Base-by-base conservation (phyloP, 2,329 filamentous ascomycete genomes). In the Zarea fungicola region DNA sequence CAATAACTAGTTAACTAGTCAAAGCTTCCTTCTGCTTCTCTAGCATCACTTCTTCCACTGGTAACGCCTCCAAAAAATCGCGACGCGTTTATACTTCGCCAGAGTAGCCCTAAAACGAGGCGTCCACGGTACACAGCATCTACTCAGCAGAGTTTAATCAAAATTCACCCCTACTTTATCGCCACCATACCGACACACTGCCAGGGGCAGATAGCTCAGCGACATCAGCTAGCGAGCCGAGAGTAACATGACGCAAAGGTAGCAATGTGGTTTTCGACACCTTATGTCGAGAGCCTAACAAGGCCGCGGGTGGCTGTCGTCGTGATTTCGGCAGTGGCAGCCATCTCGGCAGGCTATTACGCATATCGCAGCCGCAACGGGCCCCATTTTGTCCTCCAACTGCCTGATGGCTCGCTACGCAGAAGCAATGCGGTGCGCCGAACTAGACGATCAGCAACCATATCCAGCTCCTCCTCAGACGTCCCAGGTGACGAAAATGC, bases 391-490 rank as follows among this genome's bases (percentile, higher is more conserved):
- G 51, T 53, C 55, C 55, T 41, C 56, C 53, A 60, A 28, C 49
- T 48, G 29, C 35, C 42, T 49, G 56, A 35, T n/a, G 55, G 61
- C 26, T 62, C 65, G 13, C 67, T 88, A 25, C 84, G 80, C 56
- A 73, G 85, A 53, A 84, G 83, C 60, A 87, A 87, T 64, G 84
- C 85, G 10, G 62, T 87, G 31, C 81, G 83, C 53, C 76, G 78
- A 50, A 61, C 60, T 22, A 63, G 61, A 13, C 62, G 60, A 29
- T 64, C 62, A 23, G 66, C 67, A 36, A 60, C 68, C 19, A 66
- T 63, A n/a, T 71, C 72, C 16, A 70, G 68, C 46, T 69, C 72
- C 6, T 67, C 66, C 25, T 68, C 65, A 11, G 69, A 69, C 18
- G 58, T 62, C n/a, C 60, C 65, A 3, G 64, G 63, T 48, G 74